A percentile compares a stretch with the other conserved stretches of the same genome.
These are phyloP conservation scores for Microbotryomycetes sp. DNA, from an alignment of 1,284 basidiomycete genomes.

Conservation along the genomic window DNA sequence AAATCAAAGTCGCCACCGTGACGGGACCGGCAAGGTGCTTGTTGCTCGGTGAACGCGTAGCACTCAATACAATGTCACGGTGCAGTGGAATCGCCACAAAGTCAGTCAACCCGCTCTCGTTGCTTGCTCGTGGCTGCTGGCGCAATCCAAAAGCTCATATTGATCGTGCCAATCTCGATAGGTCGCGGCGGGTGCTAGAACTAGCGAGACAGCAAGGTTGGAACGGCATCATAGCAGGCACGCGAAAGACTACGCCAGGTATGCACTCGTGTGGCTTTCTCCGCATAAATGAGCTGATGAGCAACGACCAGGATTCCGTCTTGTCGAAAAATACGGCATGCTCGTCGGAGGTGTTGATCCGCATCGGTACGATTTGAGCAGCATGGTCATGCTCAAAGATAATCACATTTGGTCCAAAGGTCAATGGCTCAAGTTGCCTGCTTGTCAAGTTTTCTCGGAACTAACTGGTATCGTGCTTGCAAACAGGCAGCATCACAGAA, in stretches of 20 bases:
- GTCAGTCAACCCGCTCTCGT: slow-evolving; percentile 46
- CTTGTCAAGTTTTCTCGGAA: neutral
- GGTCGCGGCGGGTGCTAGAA: slow-evolving; percentile 72
- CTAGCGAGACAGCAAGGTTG: slow-evolving; percentile 73
- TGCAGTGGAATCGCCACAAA: slow-evolving; percentile 95
- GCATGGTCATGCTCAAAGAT: slow-evolving; percentile 99
- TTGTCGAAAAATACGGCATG: slow-evolving; percentile 99
- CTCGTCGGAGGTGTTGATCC: slow-evolving; percentile 92
- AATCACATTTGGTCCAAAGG: slow-evolving; percentile 98
- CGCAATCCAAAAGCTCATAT: neutral
- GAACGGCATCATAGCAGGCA: slow-evolving; percentile 85
- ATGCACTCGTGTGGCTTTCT: slow-evolving; percentile 28
- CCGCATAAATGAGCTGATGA: too few relatives aligned
- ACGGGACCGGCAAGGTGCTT: slow-evolving; percentile 78
- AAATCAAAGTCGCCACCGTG: slow-evolving; percentile 77
- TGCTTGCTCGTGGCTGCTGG: too few relatives aligned
- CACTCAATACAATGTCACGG: slow-evolving; percentile 85
- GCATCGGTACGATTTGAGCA: slow-evolving; percentile 92
- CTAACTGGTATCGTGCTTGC: neutral
- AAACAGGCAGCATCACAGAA: slow-evolving; percentile 70
- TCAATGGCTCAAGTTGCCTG: slow-evolving; percentile 38
- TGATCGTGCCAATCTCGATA: slow-evolving; percentile 37
- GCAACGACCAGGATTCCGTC: slow-evolving; percentile 64
- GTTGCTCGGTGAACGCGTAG: slow-evolving; percentile 89
- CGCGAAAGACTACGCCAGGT: slow-evolving; percentile 96